Conservation (phyloP, 2,329 filamentous ascomycete species). For the Ambrosiella xylebori region DNA sequence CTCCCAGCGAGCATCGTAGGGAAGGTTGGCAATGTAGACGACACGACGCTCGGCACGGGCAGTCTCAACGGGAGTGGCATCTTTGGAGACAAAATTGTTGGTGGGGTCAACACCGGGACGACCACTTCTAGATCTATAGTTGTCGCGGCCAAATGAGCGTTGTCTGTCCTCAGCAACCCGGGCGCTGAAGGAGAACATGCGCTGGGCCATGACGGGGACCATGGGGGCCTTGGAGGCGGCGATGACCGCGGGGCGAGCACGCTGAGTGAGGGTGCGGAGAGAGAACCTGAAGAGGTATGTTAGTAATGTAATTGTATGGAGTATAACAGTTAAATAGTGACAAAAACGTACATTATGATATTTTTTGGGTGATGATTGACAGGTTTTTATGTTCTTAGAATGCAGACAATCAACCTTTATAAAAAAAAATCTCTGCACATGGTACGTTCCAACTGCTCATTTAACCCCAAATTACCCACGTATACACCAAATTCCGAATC, state of each 20-base stretch:
- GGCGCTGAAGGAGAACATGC: slow-evolving; percentile 7
- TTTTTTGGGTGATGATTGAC: too few relatives aligned
- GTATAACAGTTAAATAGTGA: too few relatives aligned
- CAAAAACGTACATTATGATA: too few relatives aligned
- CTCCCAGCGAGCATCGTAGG: slow-evolving; percentile 12
- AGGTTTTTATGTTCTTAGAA: too few relatives aligned
- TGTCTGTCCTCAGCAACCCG: not conserved
- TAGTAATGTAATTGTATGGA: not conserved
- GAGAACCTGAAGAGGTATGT: slow-evolving; percentile 8
- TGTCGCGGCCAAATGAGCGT: not conserved
- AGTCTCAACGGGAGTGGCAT: slow-evolving; percentile 6
- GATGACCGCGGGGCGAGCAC: slow-evolving; percentile 6
- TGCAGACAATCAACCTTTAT: not conserved
- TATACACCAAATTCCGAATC: not conserved
- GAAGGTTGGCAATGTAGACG: slow-evolving; percentile 4
- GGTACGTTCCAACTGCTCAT: not conserved
- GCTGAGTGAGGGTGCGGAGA: slow-evolving; percentile 10
- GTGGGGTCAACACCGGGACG: not conserved
- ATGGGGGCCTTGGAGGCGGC: slow-evolving; percentile 3
- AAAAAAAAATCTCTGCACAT: not conserved
- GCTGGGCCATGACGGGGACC: not conserved
- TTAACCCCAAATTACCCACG: slow-evolving; percentile 9
- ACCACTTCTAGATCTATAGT: not conserved
- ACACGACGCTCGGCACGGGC: slow-evolving; percentile 10
- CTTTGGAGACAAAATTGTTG: slow-evolving; percentile 11